phyloP scores from a whole-genome alignment of 2,329 filamentous ascomycete genomes.

The Colletotrichum sp. region DNA sequence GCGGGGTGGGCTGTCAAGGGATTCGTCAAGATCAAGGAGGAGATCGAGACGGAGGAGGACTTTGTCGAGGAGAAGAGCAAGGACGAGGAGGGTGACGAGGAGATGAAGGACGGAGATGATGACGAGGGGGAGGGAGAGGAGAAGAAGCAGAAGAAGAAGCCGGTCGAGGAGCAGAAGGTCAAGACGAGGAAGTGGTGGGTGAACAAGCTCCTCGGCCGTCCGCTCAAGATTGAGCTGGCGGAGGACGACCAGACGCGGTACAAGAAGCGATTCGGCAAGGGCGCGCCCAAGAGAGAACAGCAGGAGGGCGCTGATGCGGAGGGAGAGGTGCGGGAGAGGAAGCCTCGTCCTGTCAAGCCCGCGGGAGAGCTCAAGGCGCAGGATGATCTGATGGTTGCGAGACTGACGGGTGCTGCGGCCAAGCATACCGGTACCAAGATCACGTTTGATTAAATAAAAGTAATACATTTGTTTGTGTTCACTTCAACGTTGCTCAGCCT shows the following conservation, averaged over 20 bases:
- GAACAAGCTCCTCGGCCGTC: constrained; percentile 80
- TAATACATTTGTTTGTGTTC: background rate
- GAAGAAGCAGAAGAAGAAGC: constrained; percentile 36
- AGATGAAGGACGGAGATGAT: constrained; percentile 40
- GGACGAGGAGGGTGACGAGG: constrained; percentile 41
- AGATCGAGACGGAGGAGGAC: constrained; percentile 66
- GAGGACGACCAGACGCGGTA: constrained; percentile 90
- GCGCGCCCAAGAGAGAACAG: constrained; percentile 50
- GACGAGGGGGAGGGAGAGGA: constrained; percentile 37
- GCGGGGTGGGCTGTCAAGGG: constrained; percentile 78
- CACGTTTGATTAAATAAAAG: constrained; percentile 71
- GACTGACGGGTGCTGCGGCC: constrained; percentile 81
- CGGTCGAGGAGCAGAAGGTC: constrained; percentile 48
- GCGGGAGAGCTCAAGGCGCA: constrained; percentile 41
- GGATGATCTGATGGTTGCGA: constrained; percentile 56
- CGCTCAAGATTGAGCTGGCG: constrained; percentile 88
- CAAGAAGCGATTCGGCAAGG: constrained; percentile 91
- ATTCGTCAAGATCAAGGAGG: constrained; percentile 74
- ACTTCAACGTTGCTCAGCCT: background rate
- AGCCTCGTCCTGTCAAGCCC: constrained; percentile 35
- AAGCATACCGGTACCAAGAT: constrained; percentile 80
- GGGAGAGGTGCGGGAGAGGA: constrained; percentile 28
- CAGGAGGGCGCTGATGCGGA: constrained; percentile 27
- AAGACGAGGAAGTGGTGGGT: constrained; percentile 81
- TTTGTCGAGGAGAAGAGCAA: constrained; percentile 53